Conservation (phyloP, 2,329 filamentous ascomycete species). For the Epichloe elymi region DNA sequence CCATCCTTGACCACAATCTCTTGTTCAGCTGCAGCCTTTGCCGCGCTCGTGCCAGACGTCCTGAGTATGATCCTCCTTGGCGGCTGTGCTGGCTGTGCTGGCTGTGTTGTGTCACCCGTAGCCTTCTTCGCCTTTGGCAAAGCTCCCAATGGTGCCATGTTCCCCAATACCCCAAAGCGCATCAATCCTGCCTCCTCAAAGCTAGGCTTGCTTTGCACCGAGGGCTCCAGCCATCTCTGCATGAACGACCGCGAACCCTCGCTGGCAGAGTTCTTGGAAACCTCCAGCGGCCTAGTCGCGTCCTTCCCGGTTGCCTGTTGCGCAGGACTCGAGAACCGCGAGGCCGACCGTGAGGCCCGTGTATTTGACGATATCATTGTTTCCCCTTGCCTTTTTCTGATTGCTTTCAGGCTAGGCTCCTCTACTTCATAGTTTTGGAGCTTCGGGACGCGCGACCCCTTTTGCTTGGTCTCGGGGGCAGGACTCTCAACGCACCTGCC, state of each 20-base stretch:
- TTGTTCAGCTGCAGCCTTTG: slow-evolving; percentile 13
- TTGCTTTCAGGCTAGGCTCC: neutral
- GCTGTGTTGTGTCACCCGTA: slow-evolving; percentile 14
- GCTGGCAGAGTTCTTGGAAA: slow-evolving; percentile 20
- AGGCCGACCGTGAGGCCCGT: slow-evolving; percentile 33
- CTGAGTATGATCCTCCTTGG: slow-evolving; percentile 35
- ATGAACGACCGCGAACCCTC: slow-evolving; percentile 35
- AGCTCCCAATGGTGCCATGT: slow-evolving; percentile 71
- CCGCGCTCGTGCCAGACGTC: slow-evolving; percentile 19
- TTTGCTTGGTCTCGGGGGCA: slow-evolving; percentile 8
- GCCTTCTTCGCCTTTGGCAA: slow-evolving; percentile 45
- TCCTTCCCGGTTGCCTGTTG: slow-evolving; percentile 16
- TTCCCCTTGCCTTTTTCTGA: neutral
- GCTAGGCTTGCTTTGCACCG: slow-evolving; percentile 50
- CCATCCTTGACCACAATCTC: slow-evolving; percentile 8
- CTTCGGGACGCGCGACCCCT: neutral
- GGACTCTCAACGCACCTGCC: slow-evolving; percentile 17
- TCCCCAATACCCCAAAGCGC: slow-evolving; percentile 63
- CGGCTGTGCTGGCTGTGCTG: slow-evolving; percentile 13
- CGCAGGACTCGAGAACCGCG: slow-evolving; percentile 43
- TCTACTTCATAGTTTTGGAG: slow-evolving; percentile 1
- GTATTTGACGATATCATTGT: slow-evolving; percentile 30
- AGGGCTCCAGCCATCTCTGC: slow-evolving; percentile 45
- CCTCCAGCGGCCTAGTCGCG: slow-evolving; percentile 22
- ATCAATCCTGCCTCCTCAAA: slow-evolving; percentile 68